Base-by-base conservation (phyloP, 768 basidiomycete genomes). In the Termitomyces sp. region DNA sequence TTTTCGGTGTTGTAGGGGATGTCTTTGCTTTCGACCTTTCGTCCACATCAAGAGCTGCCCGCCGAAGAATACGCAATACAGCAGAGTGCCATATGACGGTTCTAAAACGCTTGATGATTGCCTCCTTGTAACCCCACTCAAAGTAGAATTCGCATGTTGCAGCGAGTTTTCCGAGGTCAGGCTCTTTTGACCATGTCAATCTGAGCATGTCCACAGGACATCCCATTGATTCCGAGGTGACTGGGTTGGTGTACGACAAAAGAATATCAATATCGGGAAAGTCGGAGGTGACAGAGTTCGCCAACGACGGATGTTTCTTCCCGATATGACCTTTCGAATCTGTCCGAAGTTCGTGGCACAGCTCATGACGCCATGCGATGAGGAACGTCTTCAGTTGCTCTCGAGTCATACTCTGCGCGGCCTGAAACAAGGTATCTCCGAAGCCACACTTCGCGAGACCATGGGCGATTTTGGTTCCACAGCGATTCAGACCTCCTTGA, bases 81-180 rank as follows among this genome's bases (percentile, higher is more conserved):
- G 84, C 81, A 0, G 85, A 83, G 15, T 83, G 84, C 89, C 93
- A 97, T 17, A 94, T 78, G 3, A 92, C 80, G 0, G 84, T 89
- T 64, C 89, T 78, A 66, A 95, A 94, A 11, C 91, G 85, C 61
- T 91, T 91, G 61, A 90, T 79, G 54, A 96, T 91, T 2, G 84
- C 76, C 48, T 91, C 87, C 63, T 78, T 85, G 50, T 91, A 85
- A 0, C 94, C 94, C 94, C 94, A 97, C 66, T 95, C 94, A 60
- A 96, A 96, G 67, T 86, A 89, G 47, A 85, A 77, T 69, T 97
- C 94, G 73, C 93, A 95, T 3, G 86, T 76, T 10, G 74, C 80
- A 0, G 94, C 93, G 15, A 95, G 79, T 53, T 80, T 82, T 15
- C 79, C 80, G 1, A 91, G 72, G 62, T 87, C 83, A 0, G 88